Evolutionary conservation across 106 monocot species (phyloP), one percentile per base, ranked within the genome.

Genomic region (Ottelia alismoides): DNA sequence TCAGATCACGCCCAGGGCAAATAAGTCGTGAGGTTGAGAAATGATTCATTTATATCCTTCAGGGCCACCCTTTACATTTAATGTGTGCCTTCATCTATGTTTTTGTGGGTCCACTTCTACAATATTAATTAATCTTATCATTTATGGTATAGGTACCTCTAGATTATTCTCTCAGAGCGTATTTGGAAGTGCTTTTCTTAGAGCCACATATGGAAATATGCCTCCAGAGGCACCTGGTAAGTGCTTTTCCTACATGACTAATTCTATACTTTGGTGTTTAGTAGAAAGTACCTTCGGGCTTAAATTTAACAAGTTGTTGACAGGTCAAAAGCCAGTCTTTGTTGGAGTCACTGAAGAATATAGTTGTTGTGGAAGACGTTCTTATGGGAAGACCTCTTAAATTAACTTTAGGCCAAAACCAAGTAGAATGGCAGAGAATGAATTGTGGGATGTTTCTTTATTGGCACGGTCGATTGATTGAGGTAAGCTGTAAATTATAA

Each of bases 401-500:
- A 16, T 54, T 89, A 31, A 76, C 73, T 44, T 45, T 89, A 14
- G 89, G 89, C 20, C 65, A 64, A 20, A 84, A 83, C 32, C 74
- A 65, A 27, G 57, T 63, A 20, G 89, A 89, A 58, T 77, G 72
- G 67, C 65, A 89, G 52, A 61, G 69, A 45, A 30, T 71, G 60
- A 89, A 89, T 47, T 55, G 76, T 61, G 89, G 89, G 51, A 66
- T 89, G 25, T 89, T 89, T 53, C 49, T 89, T 31, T 89, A 89
- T 46, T 89, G 84, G 89, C 83, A 84, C 77, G 89, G 89, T 22
- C 73, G 89, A 35, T 47, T 89, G 49, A 89, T 89, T 59, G 89
- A 89, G 84, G 89, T 89, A 32, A 35, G 66, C n/a, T n/a, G n/a
- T n/a, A n/a, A n/a, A n/a, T n/a, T n/a, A n/a, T n/a, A n/a, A n/a